These are phyloP conservation scores for Aciculosporium take DNA, from an alignment of 2,329 filamentous ascomycete genomes.

Conservation along the genomic window DNA sequence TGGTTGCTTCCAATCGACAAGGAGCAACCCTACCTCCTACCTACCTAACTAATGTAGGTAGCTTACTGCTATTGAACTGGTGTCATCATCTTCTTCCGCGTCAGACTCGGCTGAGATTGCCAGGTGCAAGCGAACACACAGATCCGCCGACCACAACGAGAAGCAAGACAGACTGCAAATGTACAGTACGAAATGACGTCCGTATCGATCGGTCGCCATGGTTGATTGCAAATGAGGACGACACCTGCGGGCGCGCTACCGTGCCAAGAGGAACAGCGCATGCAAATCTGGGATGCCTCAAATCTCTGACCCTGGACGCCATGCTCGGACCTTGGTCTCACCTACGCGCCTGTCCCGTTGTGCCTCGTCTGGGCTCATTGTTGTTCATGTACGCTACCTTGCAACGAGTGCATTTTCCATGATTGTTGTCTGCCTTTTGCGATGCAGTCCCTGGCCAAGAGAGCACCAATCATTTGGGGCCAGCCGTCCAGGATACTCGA, in stretches of 20 bases:
- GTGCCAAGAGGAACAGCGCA: neutral
- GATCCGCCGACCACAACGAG: too few species aligned
- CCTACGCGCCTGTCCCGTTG: neutral
- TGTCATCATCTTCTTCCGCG: too few species aligned
- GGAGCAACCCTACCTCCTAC: too few species aligned
- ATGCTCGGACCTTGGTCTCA: neutral
- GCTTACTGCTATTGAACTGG: too few species aligned
- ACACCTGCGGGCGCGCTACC: too few species aligned
- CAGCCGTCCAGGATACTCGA: neutral
- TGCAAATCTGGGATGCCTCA: neutral
- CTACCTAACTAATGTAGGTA: too few species aligned
- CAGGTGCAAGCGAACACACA: too few species aligned
- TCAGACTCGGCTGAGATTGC: too few species aligned
- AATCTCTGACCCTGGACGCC: neutral
- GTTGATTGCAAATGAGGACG: too few species aligned
- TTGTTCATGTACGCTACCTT: neutral
- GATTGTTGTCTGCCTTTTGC: neutral
- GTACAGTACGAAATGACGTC: neutral
- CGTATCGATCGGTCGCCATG: neutral
- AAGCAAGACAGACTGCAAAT: too few species aligned
- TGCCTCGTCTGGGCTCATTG: neutral
- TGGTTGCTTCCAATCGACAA: too few species aligned
- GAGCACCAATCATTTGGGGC: neutral
- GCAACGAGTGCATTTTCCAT: neutral
- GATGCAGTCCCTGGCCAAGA: neutral